Evolutionary conservation across 495 filamentous ascomycete genomes (phyloP).

Genomic region (Bacidia rubella): DNA sequence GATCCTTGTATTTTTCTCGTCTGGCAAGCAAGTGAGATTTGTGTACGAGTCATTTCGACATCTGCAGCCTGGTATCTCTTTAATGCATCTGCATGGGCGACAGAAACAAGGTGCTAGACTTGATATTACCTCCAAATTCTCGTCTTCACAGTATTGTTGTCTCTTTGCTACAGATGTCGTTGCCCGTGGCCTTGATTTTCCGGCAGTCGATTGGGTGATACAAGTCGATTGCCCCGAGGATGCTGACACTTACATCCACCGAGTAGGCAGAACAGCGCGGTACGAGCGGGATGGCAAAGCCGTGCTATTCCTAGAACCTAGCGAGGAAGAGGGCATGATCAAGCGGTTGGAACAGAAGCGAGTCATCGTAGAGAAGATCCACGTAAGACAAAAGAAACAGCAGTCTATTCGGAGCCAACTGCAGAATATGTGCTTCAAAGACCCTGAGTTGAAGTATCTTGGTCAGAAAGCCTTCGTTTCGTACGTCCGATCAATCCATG

Average conservation of each 20-base stretch:
- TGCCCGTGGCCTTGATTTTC: conserved; percentile 87
- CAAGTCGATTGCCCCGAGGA: conserved; percentile 94
- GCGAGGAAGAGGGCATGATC: conserved; percentile 78
- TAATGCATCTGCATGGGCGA: conserved; percentile 89
- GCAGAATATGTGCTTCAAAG: conserved; percentile 89
- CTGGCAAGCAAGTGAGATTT: conserved; percentile 91
- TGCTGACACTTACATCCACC: conserved; percentile 92
- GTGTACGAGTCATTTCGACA: conserved; percentile 87
- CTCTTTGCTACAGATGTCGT: conserved; percentile 93
- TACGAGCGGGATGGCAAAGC: conserved; percentile 79
- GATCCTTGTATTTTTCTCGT: conserved; percentile 86
- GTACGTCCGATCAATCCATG: conserved; percentile 66
- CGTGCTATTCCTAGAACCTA: conserved; percentile 83
- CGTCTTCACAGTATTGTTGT: conserved; percentile 62
- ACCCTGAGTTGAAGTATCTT: conserved; percentile 85
- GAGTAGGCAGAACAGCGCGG: conserved; percentile 88
- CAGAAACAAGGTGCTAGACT: conserved; percentile 83
- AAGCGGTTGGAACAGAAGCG: conserved; percentile 73
- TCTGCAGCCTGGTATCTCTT: conserved; percentile 84
- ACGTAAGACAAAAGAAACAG: conserved; percentile 79
- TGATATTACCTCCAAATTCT: conserved; percentile 74
- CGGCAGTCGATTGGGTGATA: conserved; percentile 94
- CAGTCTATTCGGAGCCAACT: conserved; percentile 67
- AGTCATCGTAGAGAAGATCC: conserved; percentile 71
- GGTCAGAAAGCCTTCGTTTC: conserved; percentile 91